phyloP scores from a whole-genome alignment of 2,329 filamentous ascomycete species.

The Monilinia fructigena region DNA sequence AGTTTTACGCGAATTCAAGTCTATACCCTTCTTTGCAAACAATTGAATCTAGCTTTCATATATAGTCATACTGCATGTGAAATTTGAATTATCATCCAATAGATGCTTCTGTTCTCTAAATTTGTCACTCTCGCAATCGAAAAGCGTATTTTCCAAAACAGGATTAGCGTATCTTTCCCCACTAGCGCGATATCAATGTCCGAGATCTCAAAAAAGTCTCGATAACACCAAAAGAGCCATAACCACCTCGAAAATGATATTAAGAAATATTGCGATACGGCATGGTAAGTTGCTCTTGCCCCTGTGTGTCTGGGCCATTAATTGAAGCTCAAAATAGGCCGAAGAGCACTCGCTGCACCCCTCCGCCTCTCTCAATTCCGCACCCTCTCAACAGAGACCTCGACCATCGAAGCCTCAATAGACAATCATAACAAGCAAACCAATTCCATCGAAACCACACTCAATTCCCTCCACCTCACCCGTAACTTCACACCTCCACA shows the following conservation, averaged over 20 bases:
- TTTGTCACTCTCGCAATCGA: not conserved
- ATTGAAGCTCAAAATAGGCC: conserved; percentile 46
- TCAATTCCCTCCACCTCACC: conserved; percentile 32
- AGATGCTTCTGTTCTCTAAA: not conserved
- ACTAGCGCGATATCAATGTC: conserved; percentile 28
- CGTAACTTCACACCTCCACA: conserved; percentile 26
- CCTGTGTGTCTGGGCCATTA: not conserved
- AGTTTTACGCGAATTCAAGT: conserved; percentile 24
- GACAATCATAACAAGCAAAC: conserved; percentile 25
- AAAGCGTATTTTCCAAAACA: conserved; percentile 11
- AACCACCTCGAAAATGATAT: conserved; percentile 50
- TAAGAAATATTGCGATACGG: conserved; percentile 54
- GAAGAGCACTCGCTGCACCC: conserved; percentile 50
- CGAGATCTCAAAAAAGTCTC: conserved; percentile 36
- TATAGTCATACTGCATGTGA: not conserved
- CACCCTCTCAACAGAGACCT: conserved; percentile 40
- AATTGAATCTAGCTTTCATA: not conserved
- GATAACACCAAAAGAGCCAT: conserved; percentile 17
- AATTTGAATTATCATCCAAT: not conserved
- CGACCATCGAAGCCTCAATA: conserved; percentile 25
- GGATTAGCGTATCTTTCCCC: conserved; percentile 23
- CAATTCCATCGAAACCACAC: conserved; percentile 30
- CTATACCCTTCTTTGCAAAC: conserved; percentile 20
- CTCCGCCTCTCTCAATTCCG: conserved; percentile 44
- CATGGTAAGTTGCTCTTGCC: conserved; percentile 47